Base-by-base conservation (phyloP, 2,329 filamentous ascomycete species). In the Onygena corvina region DNA sequence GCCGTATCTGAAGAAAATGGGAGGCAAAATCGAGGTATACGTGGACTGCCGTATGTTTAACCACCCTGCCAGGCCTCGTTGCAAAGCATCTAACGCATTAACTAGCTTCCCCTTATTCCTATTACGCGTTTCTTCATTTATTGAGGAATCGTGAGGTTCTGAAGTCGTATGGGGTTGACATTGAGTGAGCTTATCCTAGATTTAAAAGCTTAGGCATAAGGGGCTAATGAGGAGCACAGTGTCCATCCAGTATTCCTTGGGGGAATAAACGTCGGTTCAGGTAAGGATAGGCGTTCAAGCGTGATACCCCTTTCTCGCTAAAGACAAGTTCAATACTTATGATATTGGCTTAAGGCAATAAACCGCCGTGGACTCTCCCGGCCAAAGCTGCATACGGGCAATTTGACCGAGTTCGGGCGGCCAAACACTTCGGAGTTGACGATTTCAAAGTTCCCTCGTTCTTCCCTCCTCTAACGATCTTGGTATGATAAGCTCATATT, bases 181-280 rank as follows among this genome's bases (percentile, higher is more conserved):
- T 88, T 27, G 79, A 86, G 83, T 86, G 67, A 57, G 79, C 60
- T 5, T 14, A 25, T 40, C 49, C 20, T 4, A 16, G 4, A 11
- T 50, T 14, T 30, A 18, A 29, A 23, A 35, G 20, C 36, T 33
- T 16, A 8, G 30, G 7, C 30, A 31, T 40, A 40, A 12, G 8
- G 3, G 16, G 11, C 12, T 11, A 18, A 18, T 12, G 11, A 21
- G 20, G 6, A 34, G 50, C 82, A 46, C 76, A 45, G 40, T 30
- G 25, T 84, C 57, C 74, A 83, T 54, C 86, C 86, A 11, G 73
- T 88, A 47, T 81, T 89, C 59, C 71, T 90, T 11, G 80, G 79
- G 21, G 82, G 74, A 40, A 77, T 86, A 59, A 84, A 81, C 60
- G 68, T 71, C 30, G 72, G 69, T 16, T 75, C 75, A 38, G 77